A percentile compares a stretch with the other conserved stretches of the same genome.
Evolutionary conservation across 2,329 filamentous ascomycete genomes (phyloP).

Genomic region (Diplodia sapinea): DNA sequence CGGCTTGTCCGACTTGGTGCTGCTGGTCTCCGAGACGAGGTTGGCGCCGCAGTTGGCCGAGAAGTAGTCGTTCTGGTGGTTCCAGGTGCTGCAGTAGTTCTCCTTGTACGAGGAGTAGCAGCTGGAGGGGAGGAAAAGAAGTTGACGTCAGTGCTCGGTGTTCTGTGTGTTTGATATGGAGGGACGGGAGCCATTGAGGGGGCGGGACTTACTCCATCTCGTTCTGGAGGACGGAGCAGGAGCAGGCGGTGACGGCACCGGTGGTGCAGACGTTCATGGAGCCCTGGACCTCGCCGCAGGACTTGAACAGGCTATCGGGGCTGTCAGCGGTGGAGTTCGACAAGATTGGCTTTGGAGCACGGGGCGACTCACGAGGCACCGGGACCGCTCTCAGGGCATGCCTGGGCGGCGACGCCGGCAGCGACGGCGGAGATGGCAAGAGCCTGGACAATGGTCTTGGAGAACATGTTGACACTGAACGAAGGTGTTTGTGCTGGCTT

Average conservation of each 20-base stretch:
- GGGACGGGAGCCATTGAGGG: not conserved
- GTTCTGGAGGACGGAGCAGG: slow-evolving; percentile 17
- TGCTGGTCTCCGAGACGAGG: slow-evolving; percentile 15
- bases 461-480: slow-evolving; percentile 19
- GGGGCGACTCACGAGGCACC: slow-evolving; percentile 2
- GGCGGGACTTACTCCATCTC: slow-evolving; percentile 8
- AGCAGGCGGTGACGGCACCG: slow-evolving; percentile 26
- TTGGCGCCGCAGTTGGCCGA: slow-evolving; percentile 24
- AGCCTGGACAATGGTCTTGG: slow-evolving; percentile 14
- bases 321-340: not conserved
- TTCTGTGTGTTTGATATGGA: not conserved
- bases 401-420: slow-evolving; percentile 2
- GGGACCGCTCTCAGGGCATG: slow-evolving; percentile 1
- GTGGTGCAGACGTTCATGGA: slow-evolving; percentile 30
- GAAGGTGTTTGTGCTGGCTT: not conserved
- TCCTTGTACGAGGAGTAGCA: slow-evolving; percentile 19
- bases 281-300: slow-evolving; percentile 25
- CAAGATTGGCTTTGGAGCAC: slow-evolving; percentile 1
- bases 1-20: slow-evolving; percentile 13
- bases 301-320: slow-evolving; percentile 8
- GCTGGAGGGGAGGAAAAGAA: not conserved
- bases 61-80: slow-evolving; percentile 27
- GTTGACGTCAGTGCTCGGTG: slow-evolving; percentile 5
- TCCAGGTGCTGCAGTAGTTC: slow-evolving; percentile 16
- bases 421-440: slow-evolving; percentile 18